phyloP scores from a whole-genome alignment of 2,329 filamentous ascomycete genomes.

The Phyllosticta citrichinensis region DNA sequence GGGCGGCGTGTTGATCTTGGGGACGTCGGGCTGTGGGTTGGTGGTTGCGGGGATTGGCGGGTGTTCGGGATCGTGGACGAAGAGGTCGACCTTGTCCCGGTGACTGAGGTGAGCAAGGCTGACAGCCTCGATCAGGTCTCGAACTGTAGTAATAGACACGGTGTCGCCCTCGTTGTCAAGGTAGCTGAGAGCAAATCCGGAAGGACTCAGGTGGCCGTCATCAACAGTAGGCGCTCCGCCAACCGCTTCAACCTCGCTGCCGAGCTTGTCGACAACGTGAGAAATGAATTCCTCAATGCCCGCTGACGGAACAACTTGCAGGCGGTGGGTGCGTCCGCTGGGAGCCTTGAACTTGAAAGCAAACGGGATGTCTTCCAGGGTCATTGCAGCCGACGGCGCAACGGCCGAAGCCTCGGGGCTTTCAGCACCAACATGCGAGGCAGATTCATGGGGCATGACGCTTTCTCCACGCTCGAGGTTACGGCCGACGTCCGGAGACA shows the following conservation, averaged over 20 bases:
- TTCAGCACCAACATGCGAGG: conserved; percentile 79
- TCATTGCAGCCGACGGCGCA: conserved; percentile 45
- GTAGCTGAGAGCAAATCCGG: conserved; percentile 88
- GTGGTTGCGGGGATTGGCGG: conserved; percentile 62
- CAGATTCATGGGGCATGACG: conserved; percentile 85
- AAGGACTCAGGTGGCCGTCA: conserved; percentile 64
- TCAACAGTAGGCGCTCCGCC: conserved; percentile 71
- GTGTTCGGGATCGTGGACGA: conserved; percentile 87
- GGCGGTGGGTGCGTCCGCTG: conserved; percentile 81
- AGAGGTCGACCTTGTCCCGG: conserved; percentile 91
- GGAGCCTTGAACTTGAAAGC: conserved; percentile 99
- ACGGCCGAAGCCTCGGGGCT: conserved; percentile 61
- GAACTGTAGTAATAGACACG: conserved; percentile 91
- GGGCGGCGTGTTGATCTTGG: conserved; percentile 42
- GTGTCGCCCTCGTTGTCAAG: conserved; percentile 95
- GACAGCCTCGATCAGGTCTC: conserved; percentile 85
- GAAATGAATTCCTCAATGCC: conserved; percentile 72
- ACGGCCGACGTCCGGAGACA: conserved; percentile 68
- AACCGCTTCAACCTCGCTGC: conserved; percentile 69
- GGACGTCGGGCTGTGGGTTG: conserved; percentile 46
- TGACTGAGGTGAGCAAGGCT: conserved; percentile 65
- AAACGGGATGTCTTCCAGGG: conserved; percentile 63
- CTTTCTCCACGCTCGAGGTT: conserved; percentile 63
- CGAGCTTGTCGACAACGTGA: conserved; percentile 74
- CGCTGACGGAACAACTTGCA: conserved; percentile 72